Evolutionary conservation across 495 filamentous ascomycete species (phyloP).

Genomic region (Aspergillus nanangensis): DNA sequence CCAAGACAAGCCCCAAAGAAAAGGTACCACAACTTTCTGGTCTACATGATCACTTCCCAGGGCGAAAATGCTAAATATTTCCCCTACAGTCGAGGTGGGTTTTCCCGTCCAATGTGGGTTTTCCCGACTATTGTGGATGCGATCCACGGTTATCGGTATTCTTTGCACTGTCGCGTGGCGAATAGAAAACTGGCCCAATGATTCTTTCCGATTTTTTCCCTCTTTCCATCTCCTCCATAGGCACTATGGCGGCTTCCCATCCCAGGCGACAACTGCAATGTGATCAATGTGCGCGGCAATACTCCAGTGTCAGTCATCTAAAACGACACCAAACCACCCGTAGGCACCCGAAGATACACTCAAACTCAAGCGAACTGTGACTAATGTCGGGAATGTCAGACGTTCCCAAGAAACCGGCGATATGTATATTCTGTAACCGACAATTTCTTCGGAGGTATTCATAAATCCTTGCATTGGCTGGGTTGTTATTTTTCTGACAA

Average conservation of each 20-base stretch:
- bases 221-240: background rate
- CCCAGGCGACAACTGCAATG: background rate
- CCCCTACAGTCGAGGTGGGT: background rate
- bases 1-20: too few relatives aligned
- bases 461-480: background rate
- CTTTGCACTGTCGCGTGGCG: too few relatives aligned
- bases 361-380: background rate
- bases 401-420: background rate
- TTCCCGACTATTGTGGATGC: conserved; percentile 1
- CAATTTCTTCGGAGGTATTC: conserved; percentile 2
- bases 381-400: too few relatives aligned
- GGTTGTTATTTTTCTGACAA: background rate
- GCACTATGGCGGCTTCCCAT: background rate
- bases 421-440: background rate
- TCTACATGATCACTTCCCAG: background rate
- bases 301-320: background rate
- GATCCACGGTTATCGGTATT: background rate
- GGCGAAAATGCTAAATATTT: background rate
- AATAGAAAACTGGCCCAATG: background rate
- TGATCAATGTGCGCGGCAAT: background rate
- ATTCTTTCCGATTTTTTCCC: background rate
- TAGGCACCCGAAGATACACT: background rate
- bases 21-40: too few relatives aligned
- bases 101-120: conserved; percentile 5
- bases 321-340: conserved; percentile 3